These are phyloP conservation scores for Astrocystis sublimbata DNA, from an alignment of 495 filamentous ascomycete species.

Conservation along the genomic window DNA sequence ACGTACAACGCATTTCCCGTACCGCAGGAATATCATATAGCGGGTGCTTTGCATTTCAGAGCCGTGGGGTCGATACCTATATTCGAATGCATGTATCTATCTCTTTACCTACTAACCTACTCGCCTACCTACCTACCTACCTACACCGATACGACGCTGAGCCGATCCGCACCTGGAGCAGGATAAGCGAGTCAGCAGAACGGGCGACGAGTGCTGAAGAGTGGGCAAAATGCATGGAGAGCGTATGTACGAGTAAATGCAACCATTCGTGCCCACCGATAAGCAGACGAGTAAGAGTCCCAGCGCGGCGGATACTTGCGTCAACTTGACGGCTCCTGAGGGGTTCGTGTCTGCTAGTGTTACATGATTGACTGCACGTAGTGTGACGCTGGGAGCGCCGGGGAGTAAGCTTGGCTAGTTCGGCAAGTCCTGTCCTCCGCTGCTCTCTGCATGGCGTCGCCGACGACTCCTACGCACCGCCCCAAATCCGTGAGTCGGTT, in stretches of 20 bases:
- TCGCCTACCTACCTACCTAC: no score
- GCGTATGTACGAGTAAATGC: no score
- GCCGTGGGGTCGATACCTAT: background rate
- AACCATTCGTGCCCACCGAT: background rate
- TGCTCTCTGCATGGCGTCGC: background rate
- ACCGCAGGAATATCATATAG: background rate
- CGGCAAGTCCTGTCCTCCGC: constrained; percentile 6
- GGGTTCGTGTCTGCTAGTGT: constrained; percentile 5
- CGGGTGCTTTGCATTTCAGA: background rate
- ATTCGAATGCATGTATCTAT: no score
- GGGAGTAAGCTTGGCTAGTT: background rate
- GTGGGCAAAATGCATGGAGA: no score
- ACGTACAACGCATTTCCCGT: background rate
- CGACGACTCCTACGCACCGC: background rate
- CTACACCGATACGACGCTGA: background rate
- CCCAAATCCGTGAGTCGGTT: background rate
- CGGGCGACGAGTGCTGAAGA: background rate
- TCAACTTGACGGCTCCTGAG: constrained; percentile 9
- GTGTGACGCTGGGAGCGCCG: background rate
- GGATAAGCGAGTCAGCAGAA: background rate
- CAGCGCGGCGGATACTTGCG: constrained; percentile 13
- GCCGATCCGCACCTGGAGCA: background rate
- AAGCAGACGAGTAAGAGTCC: constrained; percentile 6
- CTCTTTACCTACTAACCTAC: no score
- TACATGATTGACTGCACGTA: constrained; percentile 3